These are phyloP conservation scores for Tylopilus vinaceipallidus DNA, from an alignment of 768 basidiomycete species.

Conservation along the genomic window DNA sequence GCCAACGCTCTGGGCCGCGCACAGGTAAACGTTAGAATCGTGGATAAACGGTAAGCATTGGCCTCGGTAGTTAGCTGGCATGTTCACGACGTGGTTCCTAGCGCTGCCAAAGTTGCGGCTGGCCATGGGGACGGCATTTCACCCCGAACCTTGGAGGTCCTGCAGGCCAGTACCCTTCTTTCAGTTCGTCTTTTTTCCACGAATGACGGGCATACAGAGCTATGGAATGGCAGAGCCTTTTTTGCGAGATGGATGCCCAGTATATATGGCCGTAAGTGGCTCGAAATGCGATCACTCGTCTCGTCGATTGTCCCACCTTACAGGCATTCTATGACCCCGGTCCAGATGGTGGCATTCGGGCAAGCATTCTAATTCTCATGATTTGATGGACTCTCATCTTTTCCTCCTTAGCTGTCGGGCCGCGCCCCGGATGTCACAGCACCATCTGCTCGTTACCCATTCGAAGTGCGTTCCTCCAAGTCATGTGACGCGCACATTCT, in stretches of 20 bases:
- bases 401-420: conserved; percentile 53
- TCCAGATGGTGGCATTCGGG: conserved; percentile 57
- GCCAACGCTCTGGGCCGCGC: conserved; percentile 50
- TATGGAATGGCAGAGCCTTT: conserved; percentile 72
- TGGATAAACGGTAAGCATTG: conserved; percentile 42
- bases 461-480: conserved; percentile 46
- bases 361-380: conserved; percentile 31
- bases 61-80: not conserved
- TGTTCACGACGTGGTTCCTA: conserved; percentile 15
- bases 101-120: conserved; percentile 40
- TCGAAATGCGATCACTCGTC: no score
- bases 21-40: conserved; percentile 44
- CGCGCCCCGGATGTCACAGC: conserved; percentile 62
- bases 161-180: conserved; percentile 36
- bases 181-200: no score
- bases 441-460: conserved; percentile 65
- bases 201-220: conserved; percentile 61
- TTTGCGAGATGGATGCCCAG: conserved; percentile 60
- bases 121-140: conserved; percentile 59
- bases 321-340: conserved; percentile 78
- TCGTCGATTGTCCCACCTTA: not conserved
- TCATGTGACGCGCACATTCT: not conserved
- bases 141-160: conserved; percentile 52
- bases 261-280: conserved; percentile 66
- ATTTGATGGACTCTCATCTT: not conserved